Base-by-base conservation (phyloP, 139 green algal species). In the Coelastrella sp. region DNA sequence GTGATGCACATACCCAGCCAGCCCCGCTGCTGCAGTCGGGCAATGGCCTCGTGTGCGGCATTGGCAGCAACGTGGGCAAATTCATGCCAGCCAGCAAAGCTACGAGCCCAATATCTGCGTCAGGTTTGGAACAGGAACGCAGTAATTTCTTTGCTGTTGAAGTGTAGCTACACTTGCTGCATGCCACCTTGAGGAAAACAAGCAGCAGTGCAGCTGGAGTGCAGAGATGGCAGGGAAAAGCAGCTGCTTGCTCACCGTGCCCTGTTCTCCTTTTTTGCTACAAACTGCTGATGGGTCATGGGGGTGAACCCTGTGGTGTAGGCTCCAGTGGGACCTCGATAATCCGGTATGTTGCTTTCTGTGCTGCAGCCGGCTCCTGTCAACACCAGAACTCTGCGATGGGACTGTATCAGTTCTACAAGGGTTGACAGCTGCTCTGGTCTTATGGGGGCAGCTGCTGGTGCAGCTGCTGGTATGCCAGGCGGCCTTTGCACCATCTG, bases 241-340 rank as follows among this genome's bases (percentile, higher is more conserved):
- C 35, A 49, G 35, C 35, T 49, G 35, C 35, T 49, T 84, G 78
- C n/a, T 15, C 58, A 84, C 73, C 84, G 81, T 4, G 92, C 84
- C 0, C 94, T 87, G 49, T 93, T 94, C 19, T 91, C 88, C 3
- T 92, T 65, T 10, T 92, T 93, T 1, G 93, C 85, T 94, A 99
- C 96, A 80, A 99, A 99, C 92, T 98, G 92, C 91, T 98, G 96
- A 87, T 99, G 97, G 0, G 97, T 99, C 97, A 99, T 99, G 7
- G 98, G 98, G 90, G 97, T 98, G 92, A 98, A 99, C n/a, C 97
- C 96, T 63, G 94, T 97, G 63, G 92, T 96, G 94, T 99, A 99
- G 0, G 98, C 98, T 6, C 98, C 98, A 9, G 89, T 74, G 0
- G 96, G 97, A 0, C 96, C 95, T 22, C 98, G 90, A 89, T 99